Conservation (phyloP, 805 yeast genomes). For the Zygoascus bituminiphila region DNA sequence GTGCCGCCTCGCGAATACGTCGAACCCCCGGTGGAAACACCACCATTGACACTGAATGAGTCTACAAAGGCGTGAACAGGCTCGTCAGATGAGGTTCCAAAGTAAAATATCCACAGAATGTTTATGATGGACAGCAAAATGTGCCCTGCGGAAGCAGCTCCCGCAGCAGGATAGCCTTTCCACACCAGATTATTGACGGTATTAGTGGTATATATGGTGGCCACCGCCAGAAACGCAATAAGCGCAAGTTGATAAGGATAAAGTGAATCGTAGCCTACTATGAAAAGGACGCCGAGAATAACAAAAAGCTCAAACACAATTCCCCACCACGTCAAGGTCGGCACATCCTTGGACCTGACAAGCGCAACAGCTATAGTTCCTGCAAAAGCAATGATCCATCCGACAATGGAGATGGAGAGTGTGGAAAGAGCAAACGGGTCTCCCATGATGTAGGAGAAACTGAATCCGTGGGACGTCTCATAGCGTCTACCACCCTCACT, state of each 20-base stretch:
- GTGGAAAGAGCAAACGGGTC: conserved; percentile 89
- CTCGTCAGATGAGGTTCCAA: conserved; percentile 86
- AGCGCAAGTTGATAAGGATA: conserved; percentile 54
- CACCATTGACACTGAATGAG: conserved; percentile 52
- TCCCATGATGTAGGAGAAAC: conserved; percentile 36
- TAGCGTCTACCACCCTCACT: neutral
- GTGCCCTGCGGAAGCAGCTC: conserved; percentile 91
- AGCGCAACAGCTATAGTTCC: conserved; percentile 57
- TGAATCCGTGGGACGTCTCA: conserved; percentile 4
- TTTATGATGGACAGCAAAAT: conserved; percentile 76
- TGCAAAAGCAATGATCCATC: conserved; percentile 85
- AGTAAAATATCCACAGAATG: conserved; percentile 77
- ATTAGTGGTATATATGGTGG: conserved; percentile 78
- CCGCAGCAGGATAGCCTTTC: conserved; percentile 50
- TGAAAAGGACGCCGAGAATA: conserved; percentile 42
- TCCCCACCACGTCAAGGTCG: conserved; percentile 96
- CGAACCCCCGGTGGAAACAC: conserved; percentile 5
- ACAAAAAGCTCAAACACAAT: conserved; percentile 67
- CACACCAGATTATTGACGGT: conserved; percentile 76
- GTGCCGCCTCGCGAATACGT: conserved; percentile 4
- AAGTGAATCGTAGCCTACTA: conserved; percentile 52
- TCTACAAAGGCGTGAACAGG: conserved; percentile 79
- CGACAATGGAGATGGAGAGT: conserved; percentile 57
- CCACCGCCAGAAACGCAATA: conserved; percentile 53
- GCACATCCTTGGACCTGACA: conserved; percentile 26